phyloP scores from a whole-genome alignment of 2,329 filamentous ascomycete genomes.

The Sphaceloma murrayae region DNA sequence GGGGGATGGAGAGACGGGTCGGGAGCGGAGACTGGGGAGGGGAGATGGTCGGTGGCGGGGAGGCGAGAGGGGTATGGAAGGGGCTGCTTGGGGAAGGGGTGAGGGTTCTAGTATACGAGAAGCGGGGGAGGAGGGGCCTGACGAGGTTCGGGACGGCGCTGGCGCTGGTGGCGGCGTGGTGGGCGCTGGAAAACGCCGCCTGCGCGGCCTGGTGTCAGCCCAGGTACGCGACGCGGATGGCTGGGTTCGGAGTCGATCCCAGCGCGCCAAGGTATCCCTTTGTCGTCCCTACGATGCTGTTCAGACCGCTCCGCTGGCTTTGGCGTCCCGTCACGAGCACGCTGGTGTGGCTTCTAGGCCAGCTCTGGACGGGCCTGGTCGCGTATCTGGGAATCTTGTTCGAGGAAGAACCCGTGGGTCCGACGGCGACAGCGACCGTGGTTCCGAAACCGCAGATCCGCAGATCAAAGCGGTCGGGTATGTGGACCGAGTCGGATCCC shows the following conservation, averaged over 20 bases:
- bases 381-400: conserved; percentile 7
- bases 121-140: not conserved
- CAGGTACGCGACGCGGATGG: conserved; percentile 38
- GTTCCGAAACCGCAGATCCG: not conserved
- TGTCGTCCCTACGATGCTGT: conserved; percentile 47
- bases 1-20: conserved; percentile 33
- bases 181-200: conserved; percentile 2
- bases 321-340: conserved; percentile 25
- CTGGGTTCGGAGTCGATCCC: conserved; percentile 41
- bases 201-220: conserved; percentile 43
- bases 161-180: not conserved
- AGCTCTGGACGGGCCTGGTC: conserved; percentile 3
- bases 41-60: not conserved
- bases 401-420: conserved; percentile 7
- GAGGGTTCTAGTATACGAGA: not conserved
- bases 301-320: conserved; percentile 31
- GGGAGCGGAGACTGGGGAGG: conserved; percentile 21
- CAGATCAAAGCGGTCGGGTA: not conserved
- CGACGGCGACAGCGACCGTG: not conserved
- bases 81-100: not conserved
- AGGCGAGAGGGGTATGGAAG: conserved; percentile 2
- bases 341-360: not conserved
- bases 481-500: conserved; percentile 1
- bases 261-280: conserved; percentile 47
- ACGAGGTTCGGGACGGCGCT: not conserved